phyloP scores from a whole-genome alignment of 2,329 filamentous ascomycete genomes.

The Dactylella cylindrospora region DNA sequence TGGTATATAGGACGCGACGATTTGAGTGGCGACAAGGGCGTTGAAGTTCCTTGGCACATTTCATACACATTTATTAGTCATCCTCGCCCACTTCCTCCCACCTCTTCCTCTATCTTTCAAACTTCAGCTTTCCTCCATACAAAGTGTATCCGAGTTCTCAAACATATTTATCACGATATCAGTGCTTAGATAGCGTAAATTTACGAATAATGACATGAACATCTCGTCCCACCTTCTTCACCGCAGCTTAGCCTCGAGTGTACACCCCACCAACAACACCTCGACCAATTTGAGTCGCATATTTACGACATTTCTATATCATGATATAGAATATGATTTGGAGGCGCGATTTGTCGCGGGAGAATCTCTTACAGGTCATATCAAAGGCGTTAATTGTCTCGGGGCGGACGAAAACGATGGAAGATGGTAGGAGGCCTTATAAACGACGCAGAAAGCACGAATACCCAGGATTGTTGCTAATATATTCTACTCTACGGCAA shows the following conservation, averaged over 20 bases:
- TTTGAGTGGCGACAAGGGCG: too few species aligned
- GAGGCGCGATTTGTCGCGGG: constrained; percentile 5
- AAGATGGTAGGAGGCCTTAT: constrained; percentile 18
- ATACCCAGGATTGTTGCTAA: neutral
- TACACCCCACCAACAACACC: constrained; percentile 4
- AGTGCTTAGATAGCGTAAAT: too few species aligned
- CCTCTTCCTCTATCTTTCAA: too few species aligned
- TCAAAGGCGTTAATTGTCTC: constrained; percentile 29
- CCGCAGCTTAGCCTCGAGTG: constrained; percentile 18
- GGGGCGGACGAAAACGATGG: constrained; percentile 24
- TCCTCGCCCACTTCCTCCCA: too few species aligned
- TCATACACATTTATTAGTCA: too few species aligned
- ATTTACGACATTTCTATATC: constrained; percentile 18
- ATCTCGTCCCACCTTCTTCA: constrained; percentile 29
- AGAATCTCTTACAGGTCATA: constrained; percentile 5
- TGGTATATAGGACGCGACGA: too few species aligned
- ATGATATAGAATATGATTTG: constrained; percentile 23
- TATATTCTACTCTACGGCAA: neutral
- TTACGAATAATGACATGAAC: constrained; percentile 41
- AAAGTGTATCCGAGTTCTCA: too few species aligned
- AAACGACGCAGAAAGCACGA: neutral
- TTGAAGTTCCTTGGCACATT: too few species aligned
- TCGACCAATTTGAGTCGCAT: constrained; percentile 7
- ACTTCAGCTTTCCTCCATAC: too few species aligned
- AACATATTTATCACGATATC: too few species aligned